Evolutionary conservation across 2,329 filamentous ascomycete species (phyloP), one percentile per base, ranked within the genome.

Genomic region (Cucurbitaria berberidis): DNA sequence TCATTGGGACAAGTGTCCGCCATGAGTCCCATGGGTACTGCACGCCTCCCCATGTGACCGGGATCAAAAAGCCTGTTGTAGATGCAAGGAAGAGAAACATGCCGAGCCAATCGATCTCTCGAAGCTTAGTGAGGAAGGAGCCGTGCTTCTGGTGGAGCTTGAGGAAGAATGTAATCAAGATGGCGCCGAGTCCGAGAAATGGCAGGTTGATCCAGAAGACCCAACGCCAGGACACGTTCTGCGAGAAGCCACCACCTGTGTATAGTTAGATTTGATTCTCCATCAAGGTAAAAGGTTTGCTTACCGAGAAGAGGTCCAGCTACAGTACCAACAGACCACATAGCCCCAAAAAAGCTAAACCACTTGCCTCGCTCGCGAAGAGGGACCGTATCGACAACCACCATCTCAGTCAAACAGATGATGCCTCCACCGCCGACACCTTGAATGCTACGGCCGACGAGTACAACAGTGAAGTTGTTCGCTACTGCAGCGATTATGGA

Each of bases 131-230:
- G 1, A 73, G 19, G 45, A 84, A 71, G n/a, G 76, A 76, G 40
- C 75, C 77, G 0, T 80, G 78, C 7, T 80, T 67, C 46, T 78
- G 74, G 48, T 80, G 77, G 39, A 85, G 75, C n/a, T 79, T 77
- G 13, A 87, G 73, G 70, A 85, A 86, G 21, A 85, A 38, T 0
- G 79, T 71, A 15, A 84, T 73, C 58, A 84, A 69, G 32, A 80
- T 59, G 15, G 75, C 68, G 2, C 79, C 80, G n/a, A 84, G 51
- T 1, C 74, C 82, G 26, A 80, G 76, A 62, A 87, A 81, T 2
- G 85, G 84, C 1, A 87, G 72, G 59, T 88, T 88, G 60, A 87
- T 78, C 79, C 82, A 89, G 65, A 88, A 87, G 10, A 88, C 82
- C 85, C 85, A 89, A 8, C 81, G 73, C 86, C 85, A 86, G 1